Base-by-base conservation (phyloP, 176 grass and related monocot species). In the Oryza australiensis region DNA sequence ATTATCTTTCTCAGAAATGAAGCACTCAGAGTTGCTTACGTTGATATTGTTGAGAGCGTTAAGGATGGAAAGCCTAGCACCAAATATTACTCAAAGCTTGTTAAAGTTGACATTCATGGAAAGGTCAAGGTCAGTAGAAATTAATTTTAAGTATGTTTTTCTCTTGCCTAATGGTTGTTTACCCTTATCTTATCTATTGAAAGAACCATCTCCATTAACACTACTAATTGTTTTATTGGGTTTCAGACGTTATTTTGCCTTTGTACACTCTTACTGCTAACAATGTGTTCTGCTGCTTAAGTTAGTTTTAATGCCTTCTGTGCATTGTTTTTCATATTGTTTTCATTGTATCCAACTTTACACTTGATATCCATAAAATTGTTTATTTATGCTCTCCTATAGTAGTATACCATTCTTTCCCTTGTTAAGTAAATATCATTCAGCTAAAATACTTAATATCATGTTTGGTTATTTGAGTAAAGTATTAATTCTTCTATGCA, bases 41-140 rank as follows among this genome's bases (percentile, higher is more conserved):
- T 97, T 78, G 94, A 97, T 30, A 83, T 74, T 68, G 86, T 92
- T 3, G 94, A 97, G 83, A 94, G 26, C 1, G 79, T 85, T 73
- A 97, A 92, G 77, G 64, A 94, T 67, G 92, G 94, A 80, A 94
- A 87, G 75, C 83, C 89, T 28, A 83, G 23, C 37, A 97, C 80
- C 3, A 89, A 97, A 78, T 97, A 90, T 90, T 92, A 94, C 46
- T 97, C 92, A n/a, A 97, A 90, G 84, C 94, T 97, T 76, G 94
- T 94, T 43, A 97, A 97, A 92, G 90, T 92, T 83, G 94, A 97
- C 69, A 87, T 97, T 66, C 92, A 94, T 91, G 89, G 94, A 62
- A 97, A 92, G 22, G 94, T 94, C 62, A 97, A 94, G 94, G 94
- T 88, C 49, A 76, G 82, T 73, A 43, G 26, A 46, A 11, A 60